A percentile compares a stretch with the other conserved stretches of the same genome.
phyloP scores from a whole-genome alignment of 139 green algal genomes.

The Chlamydomonas applanata region DNA sequence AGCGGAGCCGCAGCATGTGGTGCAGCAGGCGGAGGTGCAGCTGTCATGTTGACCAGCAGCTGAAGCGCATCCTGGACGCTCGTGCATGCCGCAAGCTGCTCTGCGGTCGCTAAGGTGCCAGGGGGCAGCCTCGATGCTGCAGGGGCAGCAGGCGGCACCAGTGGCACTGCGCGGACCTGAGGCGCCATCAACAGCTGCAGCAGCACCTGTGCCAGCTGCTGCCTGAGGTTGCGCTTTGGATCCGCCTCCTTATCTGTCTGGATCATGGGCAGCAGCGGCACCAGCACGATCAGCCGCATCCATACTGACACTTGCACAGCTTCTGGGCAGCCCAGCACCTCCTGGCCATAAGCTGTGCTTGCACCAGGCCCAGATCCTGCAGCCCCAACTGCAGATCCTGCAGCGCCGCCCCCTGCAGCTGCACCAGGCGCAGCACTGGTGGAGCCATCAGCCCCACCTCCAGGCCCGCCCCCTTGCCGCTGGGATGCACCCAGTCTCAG shows the following conservation, averaged over 20 bases:
- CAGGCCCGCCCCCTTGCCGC: not conserved
- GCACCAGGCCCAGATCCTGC: not conserved
- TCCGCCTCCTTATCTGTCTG: conserved; percentile 30
- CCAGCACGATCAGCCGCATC: conserved; percentile 44
- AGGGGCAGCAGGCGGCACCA: not conserved
- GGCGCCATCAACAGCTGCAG: conserved; percentile 27
- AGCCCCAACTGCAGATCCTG: not conserved
- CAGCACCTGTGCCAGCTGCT: conserved; percentile 18
- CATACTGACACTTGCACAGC: conserved; percentile 33
- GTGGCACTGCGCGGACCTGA: not conserved
- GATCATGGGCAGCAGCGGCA: conserved; percentile 52
- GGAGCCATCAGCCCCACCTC: not conserved
- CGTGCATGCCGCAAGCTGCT: not conserved
- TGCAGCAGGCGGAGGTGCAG: not conserved
- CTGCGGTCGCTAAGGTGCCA: not conserved
- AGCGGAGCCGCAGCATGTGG: not conserved
- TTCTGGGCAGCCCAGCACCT: not conserved
- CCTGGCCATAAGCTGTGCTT: not conserved
- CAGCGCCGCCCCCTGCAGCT: not conserved
- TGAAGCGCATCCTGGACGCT: not conserved
- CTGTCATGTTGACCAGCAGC: not conserved
- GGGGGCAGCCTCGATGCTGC: not conserved
- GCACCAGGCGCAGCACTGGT: not conserved
- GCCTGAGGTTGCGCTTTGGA: conserved; percentile 24
- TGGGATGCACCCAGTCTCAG: too few relatives aligned